Base-by-base conservation (phyloP, 179 eudicot species). In the Amaranthus tricolor region DNA sequence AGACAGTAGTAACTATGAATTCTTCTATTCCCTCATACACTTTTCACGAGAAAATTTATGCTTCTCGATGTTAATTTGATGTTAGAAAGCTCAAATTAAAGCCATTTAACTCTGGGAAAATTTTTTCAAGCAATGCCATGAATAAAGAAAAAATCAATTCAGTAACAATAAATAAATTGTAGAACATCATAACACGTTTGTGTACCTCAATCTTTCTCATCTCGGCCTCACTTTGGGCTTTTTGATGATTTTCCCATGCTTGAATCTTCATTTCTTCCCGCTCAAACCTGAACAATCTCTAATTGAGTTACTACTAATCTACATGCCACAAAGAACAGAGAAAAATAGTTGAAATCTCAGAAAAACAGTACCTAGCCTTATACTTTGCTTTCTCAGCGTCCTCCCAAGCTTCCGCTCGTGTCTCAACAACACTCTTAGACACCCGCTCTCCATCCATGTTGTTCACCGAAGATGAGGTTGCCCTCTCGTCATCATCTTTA, bases 361-460 rank as follows among this genome's bases (percentile, higher is more conserved):
- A 48, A 31, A 24, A 66, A 20, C 74, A 77, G 76, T 74, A 90
- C 93, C 93, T 89, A 66, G 91, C 90, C 77, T 66, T 81, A 76
- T 86, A 89, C 83, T 89, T 90, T 73, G 90, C 91, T 76, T 81
- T 89, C 86, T 90, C 96, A 66, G 96, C 88, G n/a, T 90, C 93
- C 81, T 90, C 96, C 96, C 96, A 90, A 76, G 87, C 89, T 69
- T 82, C 90, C 51, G 96, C 96, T 65, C 91, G 86, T 7, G 82
- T 83, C 78, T 89, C 93, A 62, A 84, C 76, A 56, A 82, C 84
- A 76, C 77, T 81, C 78, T 78, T 84, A 71, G 81, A 74, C 17
- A 67, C 71, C 58, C 82, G 84, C 57, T 86, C 88, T 9, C 15
- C 75, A 70, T 74, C 74, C 55, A 76, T 74, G 57, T 65, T 75